These are phyloP conservation scores for Coccomyxa sp. DNA, from an alignment of 139 green algal genomes.

Conservation along the genomic window DNA sequence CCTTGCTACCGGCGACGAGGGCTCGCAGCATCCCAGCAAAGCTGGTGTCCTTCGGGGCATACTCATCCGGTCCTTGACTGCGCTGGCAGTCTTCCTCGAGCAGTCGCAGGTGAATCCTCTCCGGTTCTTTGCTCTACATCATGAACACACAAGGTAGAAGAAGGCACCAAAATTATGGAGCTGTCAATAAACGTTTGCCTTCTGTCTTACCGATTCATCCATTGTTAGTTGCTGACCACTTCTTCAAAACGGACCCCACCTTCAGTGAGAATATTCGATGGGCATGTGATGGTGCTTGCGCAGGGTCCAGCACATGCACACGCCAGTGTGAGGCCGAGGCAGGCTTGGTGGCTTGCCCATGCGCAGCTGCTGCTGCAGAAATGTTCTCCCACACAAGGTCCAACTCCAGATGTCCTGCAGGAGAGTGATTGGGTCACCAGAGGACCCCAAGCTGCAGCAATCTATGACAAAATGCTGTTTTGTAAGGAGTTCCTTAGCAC, in stretches of 20 bases:
- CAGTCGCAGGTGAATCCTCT: not conserved
- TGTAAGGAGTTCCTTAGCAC: no score
- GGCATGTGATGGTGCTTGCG: not conserved
- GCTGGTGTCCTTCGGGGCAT: conserved; percentile 5
- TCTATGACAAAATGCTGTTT: not conserved
- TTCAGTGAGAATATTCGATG: not conserved
- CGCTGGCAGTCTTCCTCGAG: not conserved
- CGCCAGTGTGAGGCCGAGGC: not conserved
- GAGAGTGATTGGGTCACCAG: not conserved
- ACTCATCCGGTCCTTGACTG: not conserved
- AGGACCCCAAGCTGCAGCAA: not conserved
- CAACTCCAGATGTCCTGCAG: conserved; percentile 46
- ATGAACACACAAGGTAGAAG: not conserved
- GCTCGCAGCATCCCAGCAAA: conserved; percentile 57
- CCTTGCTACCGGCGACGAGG: conserved; percentile 28
- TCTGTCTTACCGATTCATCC: not conserved
- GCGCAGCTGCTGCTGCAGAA: not conserved
- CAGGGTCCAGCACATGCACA: not conserved
- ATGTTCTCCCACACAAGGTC: conserved; percentile 52
- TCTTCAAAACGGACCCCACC: not conserved
- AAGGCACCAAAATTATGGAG: not conserved
- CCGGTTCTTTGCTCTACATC: conserved; percentile 4
- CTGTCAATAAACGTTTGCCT: no score
- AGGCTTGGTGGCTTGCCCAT: not conserved
- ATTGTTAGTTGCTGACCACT: not conserved